A percentile compares a stretch with the other conserved stretches of the same genome.
Evolutionary conservation across 371 early-diverging fungal genomes (phyloP).

Genomic region (Lichtheimia corymbifera): DNA sequence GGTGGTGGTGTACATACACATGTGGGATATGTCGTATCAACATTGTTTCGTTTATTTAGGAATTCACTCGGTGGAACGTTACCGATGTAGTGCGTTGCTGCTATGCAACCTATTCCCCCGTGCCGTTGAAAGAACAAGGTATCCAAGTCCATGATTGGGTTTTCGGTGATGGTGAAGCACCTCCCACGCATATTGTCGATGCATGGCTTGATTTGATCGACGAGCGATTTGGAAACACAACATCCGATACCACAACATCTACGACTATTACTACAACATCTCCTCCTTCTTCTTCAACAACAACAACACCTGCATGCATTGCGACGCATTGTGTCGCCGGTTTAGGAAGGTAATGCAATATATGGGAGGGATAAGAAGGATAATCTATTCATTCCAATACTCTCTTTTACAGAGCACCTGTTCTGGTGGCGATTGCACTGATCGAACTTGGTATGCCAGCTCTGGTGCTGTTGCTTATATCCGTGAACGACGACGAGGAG

Average conservation of each 20-base stretch:
- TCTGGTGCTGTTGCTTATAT: slow-evolving; percentile 78
- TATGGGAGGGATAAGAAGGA: neutral
- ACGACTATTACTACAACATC: too few relatives aligned
- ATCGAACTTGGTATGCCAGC: slow-evolving; percentile 85
- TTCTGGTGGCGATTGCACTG: slow-evolving; percentile 80
- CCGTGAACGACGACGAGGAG: slow-evolving; percentile 83
- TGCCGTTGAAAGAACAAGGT: slow-evolving; percentile 58
- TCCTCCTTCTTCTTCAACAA: neutral
- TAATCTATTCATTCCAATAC: slow-evolving; percentile 1
- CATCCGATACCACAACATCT: neutral
- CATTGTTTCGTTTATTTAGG: slow-evolving; percentile 17
- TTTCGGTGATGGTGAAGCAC: slow-evolving; percentile 87
- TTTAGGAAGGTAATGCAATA: slow-evolving; percentile 62
- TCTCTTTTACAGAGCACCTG: slow-evolving; percentile 63
- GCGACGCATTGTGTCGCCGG: slow-evolving; percentile 91
- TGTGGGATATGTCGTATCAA: neutral
- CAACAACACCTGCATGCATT: slow-evolving; percentile 44
- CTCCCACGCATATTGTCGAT: slow-evolving; percentile 71
- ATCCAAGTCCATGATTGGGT: slow-evolving; percentile 87
- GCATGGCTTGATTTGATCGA: slow-evolving; percentile 80
- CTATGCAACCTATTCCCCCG: slow-evolving; percentile 86
- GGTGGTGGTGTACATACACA: too few relatives aligned
- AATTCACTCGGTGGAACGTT: slow-evolving; percentile 62
- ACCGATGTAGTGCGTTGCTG: slow-evolving; percentile 89
- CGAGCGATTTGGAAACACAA: slow-evolving; percentile 40